Conservation (phyloP, 75 land plant species). For the Pinus tabuliformis region DNA sequence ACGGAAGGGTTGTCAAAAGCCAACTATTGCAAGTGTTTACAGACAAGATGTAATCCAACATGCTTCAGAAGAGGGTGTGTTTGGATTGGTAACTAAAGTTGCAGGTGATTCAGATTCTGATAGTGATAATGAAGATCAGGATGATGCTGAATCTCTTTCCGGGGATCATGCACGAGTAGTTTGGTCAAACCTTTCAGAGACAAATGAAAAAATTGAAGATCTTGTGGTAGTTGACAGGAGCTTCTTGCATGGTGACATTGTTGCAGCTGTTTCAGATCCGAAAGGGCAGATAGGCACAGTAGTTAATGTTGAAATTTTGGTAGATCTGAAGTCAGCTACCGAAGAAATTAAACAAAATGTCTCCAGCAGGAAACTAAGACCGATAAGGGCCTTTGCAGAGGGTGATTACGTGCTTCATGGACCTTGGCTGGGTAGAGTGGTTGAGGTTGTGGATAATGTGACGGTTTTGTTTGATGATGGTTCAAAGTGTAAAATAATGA, state of each 20-base stretch:
- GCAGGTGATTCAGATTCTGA: conserved; percentile 87
- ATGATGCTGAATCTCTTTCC: conserved; percentile 32
- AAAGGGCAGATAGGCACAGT: conserved; percentile 86
- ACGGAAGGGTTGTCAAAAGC: background rate
- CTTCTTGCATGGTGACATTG: conserved; percentile 89
- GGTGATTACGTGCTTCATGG: conserved; percentile 91
- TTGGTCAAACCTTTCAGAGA: conserved; percentile 73
- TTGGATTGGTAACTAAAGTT: conserved; percentile 82
- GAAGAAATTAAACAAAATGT: conserved; percentile 51
- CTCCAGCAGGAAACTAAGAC: conserved; percentile 56
- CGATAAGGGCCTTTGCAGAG: conserved; percentile 60
- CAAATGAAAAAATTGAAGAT: conserved; percentile 46
- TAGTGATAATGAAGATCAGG: conserved; percentile 35
- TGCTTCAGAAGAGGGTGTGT: conserved; percentile 22
- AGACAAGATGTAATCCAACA: conserved; percentile 74
- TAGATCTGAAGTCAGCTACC: conserved; percentile 63
- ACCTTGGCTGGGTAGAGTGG: conserved; percentile 95
- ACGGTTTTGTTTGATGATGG: conserved; percentile 96
- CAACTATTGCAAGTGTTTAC: conserved; percentile 29
- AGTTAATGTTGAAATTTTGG: conserved; percentile 57
- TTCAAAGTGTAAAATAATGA: conserved; percentile 76
- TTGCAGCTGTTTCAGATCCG: conserved; percentile 72
- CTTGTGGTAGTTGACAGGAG: conserved; percentile 72
- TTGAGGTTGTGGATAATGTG: conserved; percentile 91
- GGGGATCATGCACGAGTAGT: conserved; percentile 57